A percentile compares a stretch with the other conserved stretches of the same genome.
These are phyloP conservation scores for Apiotrichum porosum DNA, from an alignment of 1,284 basidiomycete species.

Conservation along the genomic window DNA sequence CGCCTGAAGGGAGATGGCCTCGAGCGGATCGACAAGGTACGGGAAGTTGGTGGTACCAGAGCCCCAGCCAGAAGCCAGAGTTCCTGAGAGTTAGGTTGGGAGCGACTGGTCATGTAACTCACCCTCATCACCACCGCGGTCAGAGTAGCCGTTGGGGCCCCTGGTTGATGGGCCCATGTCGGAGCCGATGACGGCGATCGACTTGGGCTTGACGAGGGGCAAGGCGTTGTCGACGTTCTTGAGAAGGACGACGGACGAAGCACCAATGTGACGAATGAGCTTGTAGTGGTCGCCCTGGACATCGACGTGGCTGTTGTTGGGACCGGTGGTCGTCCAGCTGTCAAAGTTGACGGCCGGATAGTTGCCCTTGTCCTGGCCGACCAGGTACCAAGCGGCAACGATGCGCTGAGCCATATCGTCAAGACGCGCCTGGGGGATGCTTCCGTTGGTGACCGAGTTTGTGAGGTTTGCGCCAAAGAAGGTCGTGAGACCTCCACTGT, in stretches of 20 bases:
- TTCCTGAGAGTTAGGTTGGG: too few species aligned
- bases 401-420: slow-evolving; percentile 35
- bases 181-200: slow-evolving; percentile 60
- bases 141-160: slow-evolving; percentile 69
- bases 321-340: slow-evolving; percentile 9
- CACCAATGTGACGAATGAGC: slow-evolving; percentile 22
- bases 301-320: slow-evolving; percentile 58
- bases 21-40: slow-evolving; percentile 56
- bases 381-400: slow-evolving; percentile 29
- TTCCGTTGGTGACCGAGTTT: slow-evolving; percentile 27
- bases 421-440: slow-evolving; percentile 22
- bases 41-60: slow-evolving; percentile 56
- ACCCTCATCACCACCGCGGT: slow-evolving; percentile 53
- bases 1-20: slow-evolving; percentile 61
- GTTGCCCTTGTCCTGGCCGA: slow-evolving; percentile 27
- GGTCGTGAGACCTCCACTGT: slow-evolving; percentile 11
- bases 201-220: slow-evolving; percentile 56
- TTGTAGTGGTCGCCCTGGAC: slow-evolving; percentile 69
- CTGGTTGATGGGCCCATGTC: slow-evolving; percentile 64
- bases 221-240: slow-evolving; percentile 61
- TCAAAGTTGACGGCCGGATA: slow-evolving; percentile 21
- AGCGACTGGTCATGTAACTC: too few species aligned
- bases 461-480: slow-evolving; percentile 15
- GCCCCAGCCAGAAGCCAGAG: slow-evolving; percentile 82
- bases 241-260: slow-evolving; percentile 59